Evolutionary conservation across 78 protist genomes (phyloP).

Genomic region (Speleostelium caveatum): DNA sequence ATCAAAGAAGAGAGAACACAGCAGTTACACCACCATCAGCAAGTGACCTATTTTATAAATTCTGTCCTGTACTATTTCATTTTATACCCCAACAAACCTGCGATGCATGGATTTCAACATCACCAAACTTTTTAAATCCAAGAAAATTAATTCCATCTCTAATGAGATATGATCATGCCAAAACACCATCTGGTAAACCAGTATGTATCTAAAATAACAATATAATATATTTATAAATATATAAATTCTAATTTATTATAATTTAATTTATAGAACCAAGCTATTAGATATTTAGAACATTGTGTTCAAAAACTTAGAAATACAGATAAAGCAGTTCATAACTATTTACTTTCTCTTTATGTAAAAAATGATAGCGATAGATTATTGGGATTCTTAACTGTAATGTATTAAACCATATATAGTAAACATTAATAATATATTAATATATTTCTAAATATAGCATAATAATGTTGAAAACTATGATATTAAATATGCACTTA

Average conservation of each 20-base stretch:
- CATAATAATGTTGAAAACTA: slow-evolving; percentile 40
- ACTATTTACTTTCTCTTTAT: slow-evolving; percentile 90
- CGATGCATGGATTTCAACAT: slow-evolving; percentile 78
- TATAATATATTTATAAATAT: not conserved
- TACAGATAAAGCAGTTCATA: slow-evolving; percentile 91
- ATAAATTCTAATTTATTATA: not conserved
- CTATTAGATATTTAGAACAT: slow-evolving; percentile 91
- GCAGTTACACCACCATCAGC: slow-evolving; percentile 12
- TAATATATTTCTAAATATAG: not conserved
- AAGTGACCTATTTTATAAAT: slow-evolving; percentile 86
- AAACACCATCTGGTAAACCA: slow-evolving; percentile 52
- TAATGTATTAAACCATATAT: not conserved
- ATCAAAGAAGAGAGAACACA: not conserved
- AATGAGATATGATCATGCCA: slow-evolving; percentile 87
- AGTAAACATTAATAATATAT: not conserved
- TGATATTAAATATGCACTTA: slow-evolving; percentile 93
- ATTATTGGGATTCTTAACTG: slow-evolving; percentile 7
- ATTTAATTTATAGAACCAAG: slow-evolving; percentile 85
- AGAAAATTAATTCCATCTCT: slow-evolving; percentile 91
- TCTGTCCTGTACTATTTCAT: slow-evolving; percentile 91
- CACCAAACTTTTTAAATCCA: slow-evolving; percentile 72
- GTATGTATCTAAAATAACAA: not conserved
- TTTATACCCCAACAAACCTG: slow-evolving; percentile 89
- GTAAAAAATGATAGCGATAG: slow-evolving; percentile 88
- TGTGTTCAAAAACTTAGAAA: slow-evolving; percentile 67